Evolutionary conservation across 108 stramenopile genomes (phyloP).

Genomic region (Schizochytrium sp.): DNA sequence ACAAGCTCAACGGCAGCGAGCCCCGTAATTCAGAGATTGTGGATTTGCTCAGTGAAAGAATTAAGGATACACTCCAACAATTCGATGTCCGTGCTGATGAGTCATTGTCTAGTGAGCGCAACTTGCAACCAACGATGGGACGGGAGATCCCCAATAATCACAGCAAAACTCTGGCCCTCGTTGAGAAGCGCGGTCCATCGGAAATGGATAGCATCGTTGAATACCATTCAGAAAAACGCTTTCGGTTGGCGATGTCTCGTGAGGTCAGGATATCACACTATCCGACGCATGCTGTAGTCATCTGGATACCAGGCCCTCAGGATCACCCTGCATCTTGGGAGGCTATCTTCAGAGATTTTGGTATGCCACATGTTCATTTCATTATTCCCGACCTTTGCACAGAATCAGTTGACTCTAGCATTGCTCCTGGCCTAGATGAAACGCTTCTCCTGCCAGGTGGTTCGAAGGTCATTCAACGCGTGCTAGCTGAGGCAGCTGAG

Average conservation of each 20-base stretch:
- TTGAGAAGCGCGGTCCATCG: not conserved
- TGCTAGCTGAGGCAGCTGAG: slow-evolving; percentile 10
- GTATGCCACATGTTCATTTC: slow-evolving; percentile 38
- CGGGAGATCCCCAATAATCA: not conserved
- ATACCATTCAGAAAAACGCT: not conserved
- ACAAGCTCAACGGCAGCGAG: not conserved
- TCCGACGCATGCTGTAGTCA: not conserved
- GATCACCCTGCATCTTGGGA: slow-evolving; percentile 46
- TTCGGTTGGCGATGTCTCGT: not conserved
- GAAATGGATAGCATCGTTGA: not conserved
- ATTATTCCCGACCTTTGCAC: slow-evolving; percentile 24
- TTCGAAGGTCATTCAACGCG: not conserved
- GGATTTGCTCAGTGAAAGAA: not conserved
- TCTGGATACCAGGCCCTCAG: not conserved
- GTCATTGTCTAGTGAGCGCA: not conserved
- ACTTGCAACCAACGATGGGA: not conserved
- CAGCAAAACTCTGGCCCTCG: not conserved
- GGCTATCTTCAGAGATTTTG: slow-evolving; percentile 22
- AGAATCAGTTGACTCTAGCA: not conserved
- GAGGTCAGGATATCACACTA: not conserved
- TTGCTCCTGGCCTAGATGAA: not conserved
- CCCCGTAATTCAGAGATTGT: not conserved
- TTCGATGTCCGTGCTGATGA: slow-evolving; percentile 1
- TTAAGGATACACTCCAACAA: not conserved
- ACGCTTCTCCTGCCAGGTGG: not conserved